These are phyloP conservation scores for Stropharia rugosoannulata DNA, from an alignment of 768 basidiomycete genomes.

Conservation along the genomic window DNA sequence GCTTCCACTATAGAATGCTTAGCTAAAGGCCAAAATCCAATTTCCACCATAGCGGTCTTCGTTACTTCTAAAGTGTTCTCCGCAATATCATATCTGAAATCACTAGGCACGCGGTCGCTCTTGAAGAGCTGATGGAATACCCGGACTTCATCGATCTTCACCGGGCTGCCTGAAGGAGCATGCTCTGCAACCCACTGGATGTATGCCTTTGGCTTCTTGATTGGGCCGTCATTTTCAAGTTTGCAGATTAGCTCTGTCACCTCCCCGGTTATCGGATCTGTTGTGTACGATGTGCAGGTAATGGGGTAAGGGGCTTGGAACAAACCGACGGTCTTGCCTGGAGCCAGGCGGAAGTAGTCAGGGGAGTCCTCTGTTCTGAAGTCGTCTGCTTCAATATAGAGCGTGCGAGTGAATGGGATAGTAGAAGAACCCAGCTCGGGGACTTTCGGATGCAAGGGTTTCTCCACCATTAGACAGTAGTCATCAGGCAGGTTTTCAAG, in stretches of 20 bases:
- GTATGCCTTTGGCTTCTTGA: conserved; percentile 86
- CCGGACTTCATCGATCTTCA: conserved; percentile 84
- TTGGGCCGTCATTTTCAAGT: conserved; percentile 65
- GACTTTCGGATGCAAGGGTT: conserved; percentile 92
- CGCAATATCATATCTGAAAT: conserved; percentile 83
- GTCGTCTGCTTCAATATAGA: conserved; percentile 93
- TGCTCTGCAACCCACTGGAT: conserved; percentile 98
- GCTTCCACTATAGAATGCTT: conserved; percentile 67
- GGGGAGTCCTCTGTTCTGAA: conserved; percentile 89
- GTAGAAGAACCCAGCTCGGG: conserved; percentile 80
- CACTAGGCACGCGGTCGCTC: conserved; percentile 83
- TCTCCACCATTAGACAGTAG: conserved; percentile 79
- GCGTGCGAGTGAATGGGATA: conserved; percentile 82
- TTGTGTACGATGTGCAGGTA: conserved; percentile 88
- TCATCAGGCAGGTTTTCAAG: conserved; percentile 91
- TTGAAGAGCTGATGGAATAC: conserved; percentile 94
- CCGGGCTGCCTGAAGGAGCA: conserved; percentile 72
- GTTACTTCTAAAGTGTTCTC: conserved; percentile 79
- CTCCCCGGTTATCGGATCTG: conserved; percentile 66
- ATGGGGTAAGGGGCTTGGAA: conserved; percentile 93
- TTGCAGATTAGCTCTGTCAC: conserved; percentile 79
- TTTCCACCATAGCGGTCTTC: conserved; percentile 81
- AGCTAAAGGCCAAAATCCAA: conserved; percentile 85
- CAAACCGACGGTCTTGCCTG: conserved; percentile 95
- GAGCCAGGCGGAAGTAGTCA: conserved; percentile 97